Evolutionary conservation across 2,329 filamentous ascomycete species (phyloP).

Genomic region (Alternaria burnsii): DNA sequence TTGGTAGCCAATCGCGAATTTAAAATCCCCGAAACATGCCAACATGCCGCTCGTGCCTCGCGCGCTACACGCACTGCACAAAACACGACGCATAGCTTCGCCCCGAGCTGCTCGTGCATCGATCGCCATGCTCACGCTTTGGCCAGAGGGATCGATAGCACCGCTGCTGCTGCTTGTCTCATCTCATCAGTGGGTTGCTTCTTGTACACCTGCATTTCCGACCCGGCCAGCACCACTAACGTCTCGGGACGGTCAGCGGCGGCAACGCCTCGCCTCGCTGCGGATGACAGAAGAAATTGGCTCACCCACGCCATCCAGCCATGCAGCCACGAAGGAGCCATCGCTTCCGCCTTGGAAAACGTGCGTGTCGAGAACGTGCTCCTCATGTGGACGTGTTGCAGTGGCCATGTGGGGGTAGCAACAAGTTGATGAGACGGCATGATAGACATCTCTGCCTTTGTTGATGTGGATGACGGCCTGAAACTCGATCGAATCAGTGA

Average conservation of each 20-base stretch:
- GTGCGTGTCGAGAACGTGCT: slow-evolving; percentile 15
- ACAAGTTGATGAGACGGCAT: slow-evolving; percentile 3
- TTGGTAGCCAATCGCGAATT: slow-evolving; percentile 15
- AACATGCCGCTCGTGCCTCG: slow-evolving; percentile 10
- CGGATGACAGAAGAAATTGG: slow-evolving; percentile 15
- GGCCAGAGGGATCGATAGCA: slow-evolving; percentile 4
- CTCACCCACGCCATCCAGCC: slow-evolving; percentile 17
- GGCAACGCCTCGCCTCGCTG: slow-evolving; percentile 22
- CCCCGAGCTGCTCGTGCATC: not conserved
- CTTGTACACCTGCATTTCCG: slow-evolving; percentile 6
- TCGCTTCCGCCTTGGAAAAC: slow-evolving; percentile 14
- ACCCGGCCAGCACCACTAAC: slow-evolving; percentile 11
- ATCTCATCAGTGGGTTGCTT: slow-evolving; percentile 3
- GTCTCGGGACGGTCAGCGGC: slow-evolving; percentile 24
- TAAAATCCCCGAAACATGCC: slow-evolving; percentile 23
- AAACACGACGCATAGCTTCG: slow-evolving; percentile 5
- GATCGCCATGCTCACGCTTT: slow-evolving; percentile 10
- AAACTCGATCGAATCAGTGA: slow-evolving; percentile 9
- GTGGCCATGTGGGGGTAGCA: slow-evolving; percentile 13
- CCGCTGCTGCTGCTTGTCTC: not conserved
- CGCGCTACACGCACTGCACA: slow-evolving; percentile 13
- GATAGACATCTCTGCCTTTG: not conserved
- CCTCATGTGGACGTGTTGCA: slow-evolving; percentile 3
- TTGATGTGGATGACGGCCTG: not conserved
- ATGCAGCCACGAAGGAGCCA: slow-evolving; percentile 13